Evolutionary conservation across 1,284 basidiomycete genomes (phyloP).

Genomic region (Xerocomus alliaceus): DNA sequence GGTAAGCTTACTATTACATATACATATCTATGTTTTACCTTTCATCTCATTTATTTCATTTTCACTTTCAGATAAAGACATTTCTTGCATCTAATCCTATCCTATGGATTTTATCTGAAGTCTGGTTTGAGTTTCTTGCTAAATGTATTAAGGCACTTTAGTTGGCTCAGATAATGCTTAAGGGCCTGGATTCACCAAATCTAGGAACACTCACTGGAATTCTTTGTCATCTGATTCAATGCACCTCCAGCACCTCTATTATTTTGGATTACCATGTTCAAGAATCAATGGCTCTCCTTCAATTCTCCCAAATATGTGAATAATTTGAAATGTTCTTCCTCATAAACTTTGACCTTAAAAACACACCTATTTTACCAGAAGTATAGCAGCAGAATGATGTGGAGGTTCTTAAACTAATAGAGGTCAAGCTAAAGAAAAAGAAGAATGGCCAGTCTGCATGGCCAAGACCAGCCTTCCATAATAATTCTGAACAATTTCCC

Average conservation of each 20-base stretch:
- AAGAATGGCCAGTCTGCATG: background rate
- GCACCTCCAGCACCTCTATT: background rate
- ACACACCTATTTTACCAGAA: background rate
- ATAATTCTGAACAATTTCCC: background rate
- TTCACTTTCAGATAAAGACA: background rate
- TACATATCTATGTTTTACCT: too few species aligned
- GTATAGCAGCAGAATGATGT: background rate
- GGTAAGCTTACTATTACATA: too few species aligned
- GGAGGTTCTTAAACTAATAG: background rate
- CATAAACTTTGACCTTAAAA: conserved; percentile 2
- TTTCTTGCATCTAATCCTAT: background rate
- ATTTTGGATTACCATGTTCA: conserved; percentile 11
- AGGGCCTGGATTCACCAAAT: background rate
- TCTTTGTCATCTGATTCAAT: background rate
- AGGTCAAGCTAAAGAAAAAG: background rate
- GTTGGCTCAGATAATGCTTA: background rate
- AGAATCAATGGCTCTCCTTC: conserved; percentile 15
- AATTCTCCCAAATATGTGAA: conserved; percentile 3
- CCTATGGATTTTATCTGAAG: background rate
- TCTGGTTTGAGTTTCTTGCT: conserved; percentile 1
- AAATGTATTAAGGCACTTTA: background rate
- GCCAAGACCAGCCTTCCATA: background rate
- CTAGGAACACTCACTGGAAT: background rate
- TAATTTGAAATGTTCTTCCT: conserved; percentile 21
- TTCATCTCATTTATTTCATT: background rate